Base-by-base conservation (phyloP, 2,329 filamentous ascomycete genomes). In the Didymosphaeria variabile region DNA sequence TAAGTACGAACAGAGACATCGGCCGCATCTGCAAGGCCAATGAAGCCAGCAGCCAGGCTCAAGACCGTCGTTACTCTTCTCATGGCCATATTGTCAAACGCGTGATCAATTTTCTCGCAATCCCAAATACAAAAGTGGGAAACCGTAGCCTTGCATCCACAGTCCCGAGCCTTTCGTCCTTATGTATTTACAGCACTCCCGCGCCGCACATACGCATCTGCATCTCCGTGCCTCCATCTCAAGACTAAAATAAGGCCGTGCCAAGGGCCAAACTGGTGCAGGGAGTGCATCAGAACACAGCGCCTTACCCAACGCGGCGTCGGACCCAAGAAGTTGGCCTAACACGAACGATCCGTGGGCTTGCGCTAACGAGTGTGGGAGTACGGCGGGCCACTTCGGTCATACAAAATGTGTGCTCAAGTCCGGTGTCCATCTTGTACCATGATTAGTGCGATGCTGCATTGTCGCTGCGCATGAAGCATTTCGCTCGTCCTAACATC, bases 1-100 rank as follows among this genome's bases (percentile, higher is more conserved):
- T 51, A 57, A 54, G 60, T 53, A n/a, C 57, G 50, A 31, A 64
- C 52, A 29, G 54, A 51, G 12, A 61, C 38, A 23, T 62, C 60
- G 23, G 61, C 26, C n/a, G 58, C 50, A 21, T 51, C 45, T 6
- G 53, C 59, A 49, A 64, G 34, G 34, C 51, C 52, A 29, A 44
- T 21, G 38, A 65, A 36, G 58, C 58, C 46, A 36, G 57, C 21
- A 17, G 60, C 60, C 40, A 56, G 21, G 6, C 45, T 19, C 10
- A 60, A 40, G 3, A 21, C 17, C 7, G 51, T 52, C 9, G 49
- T 23, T 17, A 59, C 23, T 29, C 32, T 17, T 54, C 42, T 9
- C 31, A 59, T 53, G 19, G 34, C 29, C 47, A 31, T 40, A 23
- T 36, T 49, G 23, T 38, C 8, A 34, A 36, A 32, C n/a, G n/a